These are phyloP conservation scores for Nakaseomyces sp. DNA, from an alignment of 1,139 yeast species.

Conservation along the genomic window DNA sequence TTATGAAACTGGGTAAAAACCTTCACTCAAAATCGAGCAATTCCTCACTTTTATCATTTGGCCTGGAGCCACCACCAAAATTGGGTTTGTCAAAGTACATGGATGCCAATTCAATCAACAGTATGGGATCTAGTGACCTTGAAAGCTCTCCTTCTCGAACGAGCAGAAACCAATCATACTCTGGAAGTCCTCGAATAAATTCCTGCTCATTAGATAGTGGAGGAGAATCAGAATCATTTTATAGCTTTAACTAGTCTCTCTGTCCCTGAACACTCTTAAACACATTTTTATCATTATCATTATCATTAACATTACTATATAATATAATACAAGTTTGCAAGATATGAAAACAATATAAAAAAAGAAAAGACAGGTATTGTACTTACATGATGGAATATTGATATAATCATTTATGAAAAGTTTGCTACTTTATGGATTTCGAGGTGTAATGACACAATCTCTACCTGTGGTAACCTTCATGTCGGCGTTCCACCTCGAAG, in stretches of 20 bases:
- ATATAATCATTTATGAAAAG: too few relatives aligned
- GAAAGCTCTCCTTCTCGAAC: conserved; percentile 1
- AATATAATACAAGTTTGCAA: not conserved
- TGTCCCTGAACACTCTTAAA: not conserved
- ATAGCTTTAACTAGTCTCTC: not conserved
- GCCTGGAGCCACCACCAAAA: conserved; percentile 25
- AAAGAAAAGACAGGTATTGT: too few relatives aligned
- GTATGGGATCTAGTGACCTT: not conserved
- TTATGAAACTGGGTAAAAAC: conserved; percentile 5
- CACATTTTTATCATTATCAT: too few relatives aligned
- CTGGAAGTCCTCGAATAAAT: conserved; percentile 1
- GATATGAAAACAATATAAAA: too few relatives aligned
- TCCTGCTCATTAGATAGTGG: not conserved
- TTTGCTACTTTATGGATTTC: too few relatives aligned
- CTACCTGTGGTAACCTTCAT: conserved; percentile 22
- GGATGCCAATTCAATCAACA: not conserved
- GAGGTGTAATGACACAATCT: conserved; percentile 14
- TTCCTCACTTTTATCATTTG: conserved; percentile 11
- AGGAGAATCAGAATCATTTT: conserved; percentile 1
- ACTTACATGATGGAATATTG: too few relatives aligned
- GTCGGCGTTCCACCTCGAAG: conserved; percentile 40
- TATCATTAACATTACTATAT: too few relatives aligned
- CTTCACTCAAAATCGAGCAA: not conserved
- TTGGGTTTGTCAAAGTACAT: conserved; percentile 8
- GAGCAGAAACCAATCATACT: not conserved